Evolutionary conservation across 106 monocot species (phyloP), one percentile per base, ranked within the genome.

Genomic region (Allium sativum): DNA sequence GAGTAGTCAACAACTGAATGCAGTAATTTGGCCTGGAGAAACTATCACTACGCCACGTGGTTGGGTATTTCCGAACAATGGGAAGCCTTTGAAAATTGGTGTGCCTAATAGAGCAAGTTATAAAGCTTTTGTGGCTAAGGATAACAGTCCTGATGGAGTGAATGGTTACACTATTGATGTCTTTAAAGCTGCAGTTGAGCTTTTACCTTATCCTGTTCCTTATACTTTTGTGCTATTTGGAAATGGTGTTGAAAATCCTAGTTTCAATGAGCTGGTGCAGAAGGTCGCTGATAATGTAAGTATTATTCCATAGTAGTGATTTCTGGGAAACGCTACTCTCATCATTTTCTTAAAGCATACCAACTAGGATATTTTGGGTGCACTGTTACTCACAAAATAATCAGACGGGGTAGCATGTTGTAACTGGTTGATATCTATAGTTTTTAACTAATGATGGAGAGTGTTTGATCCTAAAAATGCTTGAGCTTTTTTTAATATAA

Each of bases 51-150:
- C 46, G 53, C 92, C 87, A 52, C 84, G 81, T 21, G 92, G 92
- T 3, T 92, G 92, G 87, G 84, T 84, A 57, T 92, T 84, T 57
- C 87, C 87, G 10, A 79, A 82, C 43, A 84, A 84, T 72, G 92
- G 84, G 9, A 72, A 81, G 58, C 70, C 74, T 52, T 63, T 92
- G 42, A 71, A 72, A 54, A 82, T 92, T 56, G 92, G 92, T 13
- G 81, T 92, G 55, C 92, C 92, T 10, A 67, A 77, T 56, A 70
- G 78, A 71, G 73, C 21, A 61, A 88, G 87, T 69, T 92, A 74
- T 45, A 72, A 76, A 56, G 67, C 78, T 19, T 77, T 92, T 66
- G 74, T 87, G 15, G 77, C 83, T 17, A 73, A 55, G n/a, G 64
- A 42, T 18, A 72, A 64, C 40, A 73, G 65, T 11, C 56, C 81